A percentile compares a stretch with the other conserved stretches of the same genome.
Conservation (phyloP, 345 rosid genomes). For the Hibiscus tridactylites region DNA sequence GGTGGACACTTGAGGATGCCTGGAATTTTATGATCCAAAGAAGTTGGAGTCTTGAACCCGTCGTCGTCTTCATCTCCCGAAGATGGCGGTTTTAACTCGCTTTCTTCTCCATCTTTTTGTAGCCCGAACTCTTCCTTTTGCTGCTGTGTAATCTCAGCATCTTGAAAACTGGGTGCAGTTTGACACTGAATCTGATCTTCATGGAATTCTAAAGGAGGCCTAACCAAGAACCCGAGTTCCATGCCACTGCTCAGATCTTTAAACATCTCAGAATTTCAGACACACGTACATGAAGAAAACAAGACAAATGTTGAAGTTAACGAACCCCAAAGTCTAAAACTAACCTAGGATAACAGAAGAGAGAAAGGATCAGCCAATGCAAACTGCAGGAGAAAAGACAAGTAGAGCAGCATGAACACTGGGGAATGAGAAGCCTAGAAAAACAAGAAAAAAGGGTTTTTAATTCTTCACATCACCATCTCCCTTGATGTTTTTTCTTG, state of each 20-base stretch:
- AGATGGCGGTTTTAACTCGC: conserved; percentile 22
- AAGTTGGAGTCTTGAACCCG: conserved; percentile 63
- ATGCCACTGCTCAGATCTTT: conserved; percentile 35
- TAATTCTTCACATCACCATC: background rate
- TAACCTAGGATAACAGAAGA: background rate
- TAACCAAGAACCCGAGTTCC: conserved; percentile 32
- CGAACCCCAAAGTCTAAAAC: background rate
- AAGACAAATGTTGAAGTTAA: background rate
- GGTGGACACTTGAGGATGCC: conserved; percentile 38
- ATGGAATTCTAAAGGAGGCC: conserved; percentile 25
- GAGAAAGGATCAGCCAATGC: background rate
- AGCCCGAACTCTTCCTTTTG: conserved; percentile 3
- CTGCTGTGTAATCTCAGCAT: conserved; percentile 6
- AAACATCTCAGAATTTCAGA: conserved; percentile 34
- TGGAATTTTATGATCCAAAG: conserved; percentile 34
- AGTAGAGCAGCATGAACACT: background rate
- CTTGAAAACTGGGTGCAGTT: conserved; percentile 16
- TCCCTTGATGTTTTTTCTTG: conserved; percentile 19
- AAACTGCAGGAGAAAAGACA: background rate
- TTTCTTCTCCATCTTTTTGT: conserved; percentile 20
- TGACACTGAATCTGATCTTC: conserved; percentile 21
- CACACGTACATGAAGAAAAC: conserved; percentile 20
- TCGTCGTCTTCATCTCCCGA: conserved; percentile 12
- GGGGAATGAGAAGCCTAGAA: background rate
- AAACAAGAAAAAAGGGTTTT: background rate